Percentiles rank a stretch among this genome's conserved stretches.
These are phyloP conservation scores for Flaveria floridana DNA, from an alignment of 140 eudicot genomes.

Conservation along the genomic window DNA sequence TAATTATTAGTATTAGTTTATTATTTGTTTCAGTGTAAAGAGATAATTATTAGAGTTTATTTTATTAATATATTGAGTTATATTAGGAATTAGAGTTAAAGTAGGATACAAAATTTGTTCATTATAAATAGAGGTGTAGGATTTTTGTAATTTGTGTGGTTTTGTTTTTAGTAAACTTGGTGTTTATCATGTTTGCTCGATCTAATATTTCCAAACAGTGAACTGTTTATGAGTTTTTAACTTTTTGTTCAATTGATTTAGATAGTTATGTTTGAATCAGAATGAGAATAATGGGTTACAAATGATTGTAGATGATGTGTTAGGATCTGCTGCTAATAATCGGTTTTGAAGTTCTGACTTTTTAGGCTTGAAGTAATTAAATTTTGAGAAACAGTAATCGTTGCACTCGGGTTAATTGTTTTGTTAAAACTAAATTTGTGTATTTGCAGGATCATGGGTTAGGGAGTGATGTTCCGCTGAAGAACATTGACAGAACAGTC, in stretches of 20 bases:
- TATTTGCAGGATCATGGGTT: conserved; percentile 67
- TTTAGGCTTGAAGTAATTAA: not conserved
- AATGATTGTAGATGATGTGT: not conserved
- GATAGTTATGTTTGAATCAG: not conserved
- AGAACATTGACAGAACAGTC: conserved; percentile 64
- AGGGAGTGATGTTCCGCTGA: conserved; percentile 92
- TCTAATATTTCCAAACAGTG: not conserved
- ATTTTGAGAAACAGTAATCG: too few relatives aligned
- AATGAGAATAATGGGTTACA: not conserved
- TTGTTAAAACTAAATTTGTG: not conserved
- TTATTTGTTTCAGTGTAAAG: too few relatives aligned
- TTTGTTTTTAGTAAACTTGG: too few relatives aligned
- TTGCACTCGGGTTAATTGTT: not conserved
- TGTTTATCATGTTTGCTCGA: too few relatives aligned
- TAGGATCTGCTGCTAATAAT: not conserved
- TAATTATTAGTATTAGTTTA: too few relatives aligned
- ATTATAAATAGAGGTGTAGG: too few relatives aligned
- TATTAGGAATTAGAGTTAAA: too few relatives aligned
- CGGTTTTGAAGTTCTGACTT: not conserved
- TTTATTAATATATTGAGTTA: too few relatives aligned
- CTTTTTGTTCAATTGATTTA: not conserved
- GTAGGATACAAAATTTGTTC: too few relatives aligned
- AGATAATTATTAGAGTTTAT: too few relatives aligned
- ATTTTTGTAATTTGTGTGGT: too few relatives aligned
- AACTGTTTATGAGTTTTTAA: conserved; percentile 3